Evolutionary conservation across 1,139 yeast genomes (phyloP).

Genomic region (Pichia norvegensis): DNA sequence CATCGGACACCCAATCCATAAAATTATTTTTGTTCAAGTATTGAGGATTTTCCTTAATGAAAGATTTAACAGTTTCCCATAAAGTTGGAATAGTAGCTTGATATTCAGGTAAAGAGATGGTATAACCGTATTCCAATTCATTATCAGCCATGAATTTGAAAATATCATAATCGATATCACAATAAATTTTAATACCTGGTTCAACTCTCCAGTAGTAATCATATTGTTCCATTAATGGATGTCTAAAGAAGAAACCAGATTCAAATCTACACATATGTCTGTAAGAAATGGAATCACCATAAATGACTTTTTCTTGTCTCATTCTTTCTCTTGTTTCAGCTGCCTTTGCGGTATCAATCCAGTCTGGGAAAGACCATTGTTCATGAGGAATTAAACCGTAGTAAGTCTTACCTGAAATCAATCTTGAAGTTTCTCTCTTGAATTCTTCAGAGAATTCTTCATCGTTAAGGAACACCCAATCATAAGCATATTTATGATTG

Average conservation of each 20-base stretch:
- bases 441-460: constrained; percentile 42
- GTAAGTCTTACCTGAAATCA: constrained; percentile 43
- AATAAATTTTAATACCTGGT: constrained; percentile 69
- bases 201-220: constrained; percentile 95
- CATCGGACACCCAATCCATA: constrained; percentile 65
- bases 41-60: constrained; percentile 58
- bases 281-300: constrained; percentile 49
- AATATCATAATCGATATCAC: constrained; percentile 76
- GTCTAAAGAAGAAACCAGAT: constrained; percentile 84
- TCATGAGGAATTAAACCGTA: constrained; percentile 45
- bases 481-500: constrained; percentile 59
- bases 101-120: constrained; percentile 79
- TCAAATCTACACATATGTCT: constrained; percentile 91
- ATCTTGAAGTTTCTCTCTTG: constrained; percentile 32
- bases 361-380: constrained; percentile 55
- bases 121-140: constrained; percentile 67
- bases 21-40: constrained; percentile 58
- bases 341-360: constrained; percentile 55
- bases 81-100: constrained; percentile 70
- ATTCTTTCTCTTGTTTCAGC: constrained; percentile 43
- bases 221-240: constrained; percentile 60
- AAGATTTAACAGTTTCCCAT: constrained; percentile 70
- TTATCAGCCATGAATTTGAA: constrained; percentile 76
- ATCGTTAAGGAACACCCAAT: constrained; percentile 68
- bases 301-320: constrained; percentile 42